Evolutionary conservation across 176 grass and related monocot genomes (phyloP).

Genomic region (Elaeis guineensis): DNA sequence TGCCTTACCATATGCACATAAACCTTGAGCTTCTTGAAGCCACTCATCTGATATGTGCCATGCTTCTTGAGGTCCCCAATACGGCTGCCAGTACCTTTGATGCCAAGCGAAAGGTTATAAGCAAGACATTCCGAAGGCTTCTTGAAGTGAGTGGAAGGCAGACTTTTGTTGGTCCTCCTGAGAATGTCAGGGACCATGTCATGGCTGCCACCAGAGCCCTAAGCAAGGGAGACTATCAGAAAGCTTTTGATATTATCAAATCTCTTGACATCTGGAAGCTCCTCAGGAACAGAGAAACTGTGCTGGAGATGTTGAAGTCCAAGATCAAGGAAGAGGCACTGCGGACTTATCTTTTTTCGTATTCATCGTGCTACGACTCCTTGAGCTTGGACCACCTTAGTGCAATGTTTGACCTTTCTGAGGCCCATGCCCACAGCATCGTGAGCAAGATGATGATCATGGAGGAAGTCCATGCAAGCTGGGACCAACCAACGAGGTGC

Average conservation of each 20-base stretch:
- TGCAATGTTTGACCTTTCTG: slow-evolving; percentile 76
- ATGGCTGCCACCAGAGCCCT: slow-evolving; percentile 88
- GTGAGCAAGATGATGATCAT: slow-evolving; percentile 95
- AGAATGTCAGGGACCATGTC: slow-evolving; percentile 86
- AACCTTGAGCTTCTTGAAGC: slow-evolving; percentile 94
- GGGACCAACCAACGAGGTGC: slow-evolving; percentile 87
- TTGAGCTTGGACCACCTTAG: slow-evolving; percentile 68
- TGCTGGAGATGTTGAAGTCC: slow-evolving; percentile 75
- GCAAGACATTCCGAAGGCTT: slow-evolving; percentile 90
- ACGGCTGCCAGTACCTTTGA: slow-evolving; percentile 74
- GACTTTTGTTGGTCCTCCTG: slow-evolving; percentile 83
- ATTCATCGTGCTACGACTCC: slow-evolving; percentile 62
- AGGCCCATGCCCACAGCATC: slow-evolving; percentile 63
- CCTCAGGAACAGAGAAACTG: slow-evolving; percentile 70
- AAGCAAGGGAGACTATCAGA: slow-evolving; percentile 65
- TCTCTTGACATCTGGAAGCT: slow-evolving; percentile 86
- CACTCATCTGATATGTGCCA: slow-evolving; percentile 84
- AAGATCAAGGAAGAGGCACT: slow-evolving; percentile 93
- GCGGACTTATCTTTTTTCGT: slow-evolving; percentile 81
- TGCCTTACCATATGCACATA: slow-evolving; percentile 99
- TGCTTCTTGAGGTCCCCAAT: slow-evolving; percentile 90
- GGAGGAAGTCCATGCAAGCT: slow-evolving; percentile 80
- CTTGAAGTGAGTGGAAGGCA: slow-evolving; percentile 88
- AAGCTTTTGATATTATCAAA: slow-evolving; percentile 48
- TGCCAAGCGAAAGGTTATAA: slow-evolving; percentile 50